A percentile compares a stretch with the other conserved stretches of the same genome.
phyloP scores from a whole-genome alignment of 192 early-diverging fungal species.

The Podila epigama region DNA sequence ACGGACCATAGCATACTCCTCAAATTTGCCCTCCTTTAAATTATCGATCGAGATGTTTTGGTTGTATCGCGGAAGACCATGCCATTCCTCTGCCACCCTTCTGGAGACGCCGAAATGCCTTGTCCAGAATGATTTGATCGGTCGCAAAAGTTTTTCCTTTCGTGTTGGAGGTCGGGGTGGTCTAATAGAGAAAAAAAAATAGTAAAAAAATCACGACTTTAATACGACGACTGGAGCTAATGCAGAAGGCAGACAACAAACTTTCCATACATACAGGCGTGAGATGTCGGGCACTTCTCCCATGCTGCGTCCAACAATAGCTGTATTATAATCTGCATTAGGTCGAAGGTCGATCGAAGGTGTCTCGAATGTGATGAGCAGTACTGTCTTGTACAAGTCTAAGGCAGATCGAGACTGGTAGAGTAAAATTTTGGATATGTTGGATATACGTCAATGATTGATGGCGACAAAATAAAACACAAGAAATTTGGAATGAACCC shows the following conservation, averaged over 20 bases:
- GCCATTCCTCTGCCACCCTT: conserved; percentile 56
- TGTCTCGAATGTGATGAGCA: conserved; percentile 59
- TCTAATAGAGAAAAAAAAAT: conserved; percentile 8
- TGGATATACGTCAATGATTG: neutral
- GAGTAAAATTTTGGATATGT: too few species aligned
- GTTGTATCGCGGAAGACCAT: conserved; percentile 69
- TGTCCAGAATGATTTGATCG: conserved; percentile 17
- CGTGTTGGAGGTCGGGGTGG: conserved; percentile 16
- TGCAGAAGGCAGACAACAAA: neutral
- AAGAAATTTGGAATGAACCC: neutral
- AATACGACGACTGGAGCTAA: too few species aligned
- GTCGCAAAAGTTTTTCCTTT: neutral
- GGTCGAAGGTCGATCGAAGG: conserved; percentile 60
- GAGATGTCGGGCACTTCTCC: conserved; percentile 34
- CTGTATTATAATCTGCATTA: conserved; percentile 70
- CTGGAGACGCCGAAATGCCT: conserved; percentile 29
- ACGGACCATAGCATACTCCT: conserved; percentile 74
- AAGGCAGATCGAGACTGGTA: conserved; percentile 61
- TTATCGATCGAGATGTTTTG: conserved; percentile 31
- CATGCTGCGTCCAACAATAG: conserved; percentile 28
- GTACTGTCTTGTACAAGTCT: conserved; percentile 66
- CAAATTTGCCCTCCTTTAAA: conserved; percentile 30
- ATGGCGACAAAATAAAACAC: neutral
- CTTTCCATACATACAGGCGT: conserved; percentile 17
- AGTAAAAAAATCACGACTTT: neutral